Base-by-base conservation (phyloP, 345 rosid genomes). In the Rhodomyrtus tomentosa region DNA sequence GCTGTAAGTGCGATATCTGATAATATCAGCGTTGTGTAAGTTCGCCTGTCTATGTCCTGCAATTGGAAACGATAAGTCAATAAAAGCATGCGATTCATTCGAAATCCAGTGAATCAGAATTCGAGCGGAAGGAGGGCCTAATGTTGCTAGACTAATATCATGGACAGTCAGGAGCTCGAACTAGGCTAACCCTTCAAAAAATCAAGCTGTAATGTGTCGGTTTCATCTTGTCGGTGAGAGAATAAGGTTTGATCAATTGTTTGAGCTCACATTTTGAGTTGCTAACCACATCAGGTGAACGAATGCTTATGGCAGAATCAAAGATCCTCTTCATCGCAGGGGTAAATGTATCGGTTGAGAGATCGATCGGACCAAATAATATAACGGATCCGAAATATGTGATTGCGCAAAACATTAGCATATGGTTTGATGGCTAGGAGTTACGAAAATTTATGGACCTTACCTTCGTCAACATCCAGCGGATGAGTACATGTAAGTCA, bases 1-100 rank as follows among this genome's bases (percentile, higher is more conserved):
- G 84, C 89, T 48, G 87, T 91, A 49, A 87, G 6, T 36, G 80
- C 55, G 54, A 89, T 55, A 12, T 87, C 50, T 8, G 86, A 81
- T n/a, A 89, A 5, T 51, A 85, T 83, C 62, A 53, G 55, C 29
- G 83, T 76, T 18, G 87, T 84, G 48, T 51, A 85, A n/a, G 54
- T 40, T 85, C 83, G 83, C 21, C 68, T 73, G 49, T 84, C 59
- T 32, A 90, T n/a, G 36, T 81, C 81, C 87, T 74, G 85, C 72
- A 76, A 22, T 4, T 62, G 16, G 74, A 62, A 62, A 45, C 9
- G 12, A 80, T 21, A 16, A 62, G 42, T 62, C 74, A 32, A 62
- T 36, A 62, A 32, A 7, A 62, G 42, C 29, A 32, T 62, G 74
- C 74, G 7, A 62, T 42, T 32, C 16, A 62, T 29, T 62, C 42